Evolutionary conservation across 768 basidiomycete species (phyloP), one percentile per base, ranked within the genome.

Genomic region (Trametes cubensis): DNA sequence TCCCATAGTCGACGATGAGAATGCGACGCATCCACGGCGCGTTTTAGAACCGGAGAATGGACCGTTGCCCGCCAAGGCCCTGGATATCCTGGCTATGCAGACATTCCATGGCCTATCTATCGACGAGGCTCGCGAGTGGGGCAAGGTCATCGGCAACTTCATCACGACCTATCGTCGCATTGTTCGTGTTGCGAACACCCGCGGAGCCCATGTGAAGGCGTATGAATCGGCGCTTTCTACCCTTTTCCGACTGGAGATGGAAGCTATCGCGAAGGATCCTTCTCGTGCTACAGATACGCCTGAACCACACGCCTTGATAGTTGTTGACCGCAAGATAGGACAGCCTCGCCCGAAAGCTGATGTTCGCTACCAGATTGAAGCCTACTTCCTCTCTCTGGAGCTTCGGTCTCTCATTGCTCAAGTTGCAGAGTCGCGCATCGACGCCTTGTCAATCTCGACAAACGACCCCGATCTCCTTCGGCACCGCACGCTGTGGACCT

Each of bases 271-370:
- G 2, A 54, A 40, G 17, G 69, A 72, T 51, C 65, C 69, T 5
- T 42, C 58, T 11, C 55, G 66, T 5, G 66, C 64, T 3, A 59
- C 64, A 5, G 61, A 69, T 30, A 41, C 65, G 15, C 75, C 74
- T 0, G 72, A 75, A 26, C 66, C 69, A 1, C 20, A 63, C 7
- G 75, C 74, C 0, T 60, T 78, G 49, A 44, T 40, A 2, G 64
- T 64, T 10, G 75, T 77, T 17, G 71, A 66, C 46, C 58, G 42
- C 51, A 67, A 73, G 49, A 70, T 77, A 2, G 77, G 76, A 2
- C 72, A 73, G 39, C 72, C 75, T 0, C 73, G 70, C 0, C 77
- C 76, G n/a, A 72, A 70, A 34, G 75, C 76, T 6, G 74, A 76
- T 48, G 67, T 69, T 0, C 72, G 74, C 8, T 75, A 73, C 67